Evolutionary conservation across 371 early-diverging fungal genomes (phyloP), one percentile per base, ranked within the genome.

Genomic region (Rhizopus arrhizus): DNA sequence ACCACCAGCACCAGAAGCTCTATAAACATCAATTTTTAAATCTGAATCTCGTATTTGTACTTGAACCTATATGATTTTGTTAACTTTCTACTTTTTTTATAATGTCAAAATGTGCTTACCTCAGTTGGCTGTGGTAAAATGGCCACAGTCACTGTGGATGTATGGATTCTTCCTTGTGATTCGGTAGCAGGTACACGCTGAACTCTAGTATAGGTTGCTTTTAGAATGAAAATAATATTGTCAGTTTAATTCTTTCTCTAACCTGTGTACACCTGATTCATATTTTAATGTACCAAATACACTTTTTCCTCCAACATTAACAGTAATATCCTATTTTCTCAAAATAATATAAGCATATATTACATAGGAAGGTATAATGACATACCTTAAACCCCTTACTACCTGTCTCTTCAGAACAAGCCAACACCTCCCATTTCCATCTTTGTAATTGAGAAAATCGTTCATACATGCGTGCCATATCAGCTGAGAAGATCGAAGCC

Each of bases 111-210:
- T 43, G 12, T 13, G 11, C 62, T 48, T 59, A 77, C 86, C 40
- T 91, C 84, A 4, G 88, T 84, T 1, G 91, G 87, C 53, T 92
- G 85, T 0, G 93, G 90, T 60, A 94, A 66, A 46, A 94, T 89
- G 10, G 94, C 94, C 0, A 94, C 92, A 0, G 92, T 93, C 22
- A 89, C 80, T 0, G 94, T 94, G n/a, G 88, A 88, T 3, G 94
- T 94, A 71, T 94, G 94, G 2, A 91, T 85, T 15, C 95, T 80
- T 15, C 94, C 94, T 59, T 89, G 87, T 13, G 79, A 78, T 72
- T 94, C 94, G 2, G 94, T 94, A 3, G 83, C 84, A 12, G 94
- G 94, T 7, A 94, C 89, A 7, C 94, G 82, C 61, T 94, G 94
- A 3, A 93, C 94, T 31, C 86, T 76, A 29, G 10, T 5, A 36